Base-by-base conservation (phyloP, 106 monocot species). In the Allium sativum region DNA sequence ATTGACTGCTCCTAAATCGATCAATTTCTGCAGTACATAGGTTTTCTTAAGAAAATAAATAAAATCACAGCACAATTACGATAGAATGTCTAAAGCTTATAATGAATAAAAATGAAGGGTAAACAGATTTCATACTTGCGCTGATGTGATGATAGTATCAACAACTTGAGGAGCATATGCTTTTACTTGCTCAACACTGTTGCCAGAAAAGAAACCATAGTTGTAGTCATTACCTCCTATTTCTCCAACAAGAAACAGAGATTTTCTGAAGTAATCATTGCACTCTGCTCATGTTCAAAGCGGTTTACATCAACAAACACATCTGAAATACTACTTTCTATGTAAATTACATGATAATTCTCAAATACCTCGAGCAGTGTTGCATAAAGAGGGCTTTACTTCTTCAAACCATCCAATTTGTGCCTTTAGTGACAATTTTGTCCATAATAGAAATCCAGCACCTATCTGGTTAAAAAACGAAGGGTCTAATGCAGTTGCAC, bases 191-290 rank as follows among this genome's bases (percentile, higher is more conserved):
- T 52, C 44, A 8, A 72, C 42, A 58, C 61, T 73, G 44, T 40
- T 45, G 9, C 73, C 57, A 6, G 45, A 12, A 8, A 64, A 20
- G 21, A 76, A 43, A 8, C 12, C 48, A 41, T 50, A 40, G 18
- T 48, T 66, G 63, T 73, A 81, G 60, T 81, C 77, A 21, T 81
- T 81, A 8, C 54, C 69, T 54, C 81, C 81, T 10, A 81, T 59
- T 42, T 73, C 81, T 44, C 81, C 81, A n/a, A 81, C 41, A 15
- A 81, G n/a, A 50, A 81, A 77, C n/a, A 77, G 68, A 7, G 81
- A 77, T 55, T 19, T 73, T 9, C 56, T 56, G 10, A 81, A 58
- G 54, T 66, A 73, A 7, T 58, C 70, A 8, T 18, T 52, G 69
- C 81, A 81, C 1, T 52, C 76, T 76, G 48, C 43, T 46, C 46